These are phyloP conservation scores for Phytophthora sp. DNA, from an alignment of 352 stramenopile genomes.

Conservation along the genomic window DNA sequence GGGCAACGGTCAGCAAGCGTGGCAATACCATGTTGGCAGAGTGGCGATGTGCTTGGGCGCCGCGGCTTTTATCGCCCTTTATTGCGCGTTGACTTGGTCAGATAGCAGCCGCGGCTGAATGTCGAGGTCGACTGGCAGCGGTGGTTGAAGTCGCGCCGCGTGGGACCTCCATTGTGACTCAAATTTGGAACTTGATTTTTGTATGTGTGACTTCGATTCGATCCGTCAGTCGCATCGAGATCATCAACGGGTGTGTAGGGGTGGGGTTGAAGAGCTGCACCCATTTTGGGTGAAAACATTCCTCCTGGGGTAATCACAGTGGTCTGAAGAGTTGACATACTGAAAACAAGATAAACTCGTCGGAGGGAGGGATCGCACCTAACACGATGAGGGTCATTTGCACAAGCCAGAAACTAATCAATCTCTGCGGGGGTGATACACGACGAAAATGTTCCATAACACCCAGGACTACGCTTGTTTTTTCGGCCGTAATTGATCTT, in stretches of 20 bases:
- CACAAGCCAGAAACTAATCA: too few relatives aligned
- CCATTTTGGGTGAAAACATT: neutral
- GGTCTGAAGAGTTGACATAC: constrained; percentile 5
- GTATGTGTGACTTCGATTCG: constrained; percentile 9
- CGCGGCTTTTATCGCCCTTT: neutral
- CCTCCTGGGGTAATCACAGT: neutral
- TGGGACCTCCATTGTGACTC: constrained; percentile 29
- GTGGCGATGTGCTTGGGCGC: too few relatives aligned
- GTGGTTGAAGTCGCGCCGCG: constrained; percentile 38
- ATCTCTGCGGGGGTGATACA: neutral
- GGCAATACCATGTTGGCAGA: too few relatives aligned
- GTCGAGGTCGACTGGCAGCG: neutral
- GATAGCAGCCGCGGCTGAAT: constrained; percentile 13
- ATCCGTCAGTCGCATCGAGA: too few relatives aligned
- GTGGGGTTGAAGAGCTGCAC: constrained; percentile 40
- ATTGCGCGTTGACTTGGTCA: neutral
- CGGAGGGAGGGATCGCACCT: too few relatives aligned
- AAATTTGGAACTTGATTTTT: constrained; percentile 27
- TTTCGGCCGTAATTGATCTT: constrained; percentile 28
- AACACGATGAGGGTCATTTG: too few relatives aligned
- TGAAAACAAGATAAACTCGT: neutral
- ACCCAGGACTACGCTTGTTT: constrained; percentile 20
- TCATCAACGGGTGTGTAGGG: constrained; percentile 41
- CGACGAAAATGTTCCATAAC: neutral
- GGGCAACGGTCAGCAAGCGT: too few relatives aligned